A percentile compares a stretch with the other conserved stretches of the same genome.
Conservation (phyloP, 352 stramenopile genomes). For the Phytophthora hibernalis region DNA sequence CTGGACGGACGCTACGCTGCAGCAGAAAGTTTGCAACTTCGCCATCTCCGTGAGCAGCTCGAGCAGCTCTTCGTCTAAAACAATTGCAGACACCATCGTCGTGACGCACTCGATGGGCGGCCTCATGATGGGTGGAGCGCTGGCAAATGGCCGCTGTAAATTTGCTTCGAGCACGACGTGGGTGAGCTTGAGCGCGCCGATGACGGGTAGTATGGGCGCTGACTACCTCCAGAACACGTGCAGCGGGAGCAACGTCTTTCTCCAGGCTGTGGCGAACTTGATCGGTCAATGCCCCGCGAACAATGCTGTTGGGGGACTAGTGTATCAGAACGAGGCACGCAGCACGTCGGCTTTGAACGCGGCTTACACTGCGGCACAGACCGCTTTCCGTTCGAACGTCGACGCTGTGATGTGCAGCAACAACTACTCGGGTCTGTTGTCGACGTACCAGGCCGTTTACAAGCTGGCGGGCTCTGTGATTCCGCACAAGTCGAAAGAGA, state of each 20-base stretch:
- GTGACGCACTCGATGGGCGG: conserved; percentile 46
- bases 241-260: conserved; percentile 22
- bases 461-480: conserved; percentile 28
- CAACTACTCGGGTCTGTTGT: conserved; percentile 41
- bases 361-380: conserved; percentile 31
- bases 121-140: conserved; percentile 30
- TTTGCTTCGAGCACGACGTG: conserved; percentile 36
- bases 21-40: conserved; percentile 38
- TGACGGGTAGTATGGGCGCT: conserved; percentile 44
- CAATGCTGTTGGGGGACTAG: conserved; percentile 18
- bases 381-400: conserved; percentile 34
- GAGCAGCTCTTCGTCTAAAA: conserved; percentile 16
- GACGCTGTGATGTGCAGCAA: conserved; percentile 41
- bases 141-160: conserved; percentile 45
- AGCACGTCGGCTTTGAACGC: conserved; percentile 21
- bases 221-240: conserved; percentile 42
- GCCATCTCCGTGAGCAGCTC: conserved; percentile 25
- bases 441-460: conserved; percentile 23
- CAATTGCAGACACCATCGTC: conserved; percentile 39
- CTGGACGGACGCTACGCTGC: conserved; percentile 30
- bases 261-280: conserved; percentile 35
- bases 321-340: conserved; percentile 31
- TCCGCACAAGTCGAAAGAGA: conserved; percentile 35
- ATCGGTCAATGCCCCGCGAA: conserved; percentile 38
- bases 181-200: conserved; percentile 40